Conservation (phyloP, 176 grass and related monocot genomes). For the Musa acuminata region DNA sequence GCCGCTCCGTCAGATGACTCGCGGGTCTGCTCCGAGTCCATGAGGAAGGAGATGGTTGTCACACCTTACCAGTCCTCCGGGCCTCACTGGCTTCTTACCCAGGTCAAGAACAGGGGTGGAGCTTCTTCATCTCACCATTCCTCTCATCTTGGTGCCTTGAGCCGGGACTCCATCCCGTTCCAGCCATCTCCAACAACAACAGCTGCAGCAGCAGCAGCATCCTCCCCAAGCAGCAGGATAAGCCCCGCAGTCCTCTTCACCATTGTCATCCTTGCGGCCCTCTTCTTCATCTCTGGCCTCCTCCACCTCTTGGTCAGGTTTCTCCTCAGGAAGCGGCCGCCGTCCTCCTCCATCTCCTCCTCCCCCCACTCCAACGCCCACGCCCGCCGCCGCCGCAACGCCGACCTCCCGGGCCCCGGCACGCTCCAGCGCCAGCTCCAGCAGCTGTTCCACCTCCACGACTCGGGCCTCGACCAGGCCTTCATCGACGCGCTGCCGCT, state of each 20-base stretch:
- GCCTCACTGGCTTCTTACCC: background rate
- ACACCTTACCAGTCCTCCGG: conserved; percentile 16
- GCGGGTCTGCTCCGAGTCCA: conserved; percentile 8
- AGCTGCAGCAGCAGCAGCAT: background rate
- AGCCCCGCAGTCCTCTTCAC: conserved; percentile 78
- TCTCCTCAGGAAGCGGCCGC: conserved; percentile 53
- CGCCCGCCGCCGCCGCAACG: background rate
- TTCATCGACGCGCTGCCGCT: conserved; percentile 66
- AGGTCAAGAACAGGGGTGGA: conserved; percentile 10
- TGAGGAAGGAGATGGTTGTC: conserved; percentile 32
- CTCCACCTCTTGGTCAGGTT: conserved; percentile 64
- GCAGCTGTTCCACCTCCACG: conserved; percentile 63
- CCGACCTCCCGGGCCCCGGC: conserved; percentile 29
- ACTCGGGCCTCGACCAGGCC: conserved; percentile 60
- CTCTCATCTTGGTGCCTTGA: conserved; percentile 5
- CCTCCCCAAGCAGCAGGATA: conserved; percentile 31
- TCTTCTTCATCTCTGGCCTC: conserved; percentile 65
- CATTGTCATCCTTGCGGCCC: conserved; percentile 70
- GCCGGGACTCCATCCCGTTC: conserved; percentile 23
- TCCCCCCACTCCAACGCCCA: background rate
- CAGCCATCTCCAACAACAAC: conserved; percentile 21
- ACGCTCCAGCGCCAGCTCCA: conserved; percentile 67
- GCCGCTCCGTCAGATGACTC: conserved; percentile 22
- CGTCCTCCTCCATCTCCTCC: background rate
- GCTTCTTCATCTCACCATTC: background rate